Evolutionary conservation across 768 basidiomycete genomes (phyloP).

Genomic region (Russula sp.): DNA sequence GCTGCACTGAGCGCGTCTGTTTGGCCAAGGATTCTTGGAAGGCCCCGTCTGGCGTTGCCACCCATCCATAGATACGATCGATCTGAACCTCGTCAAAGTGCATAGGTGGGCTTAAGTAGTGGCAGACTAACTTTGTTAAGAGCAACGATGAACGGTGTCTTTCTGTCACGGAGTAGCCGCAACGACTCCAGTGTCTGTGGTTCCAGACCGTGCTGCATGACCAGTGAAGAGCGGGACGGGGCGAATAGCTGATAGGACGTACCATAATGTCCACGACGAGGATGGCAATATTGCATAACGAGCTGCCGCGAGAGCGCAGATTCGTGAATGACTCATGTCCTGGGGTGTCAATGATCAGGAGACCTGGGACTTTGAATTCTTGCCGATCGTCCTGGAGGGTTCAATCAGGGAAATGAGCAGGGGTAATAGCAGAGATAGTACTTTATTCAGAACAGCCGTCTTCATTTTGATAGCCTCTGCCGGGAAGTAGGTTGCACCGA

Average conservation of each 20-base stretch:
- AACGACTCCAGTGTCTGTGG: slow-evolving; percentile 97
- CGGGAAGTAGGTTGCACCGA: slow-evolving; percentile 99
- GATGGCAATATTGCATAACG: slow-evolving; percentile 97
- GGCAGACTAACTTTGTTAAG: slow-evolving; percentile 68
- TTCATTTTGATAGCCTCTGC: slow-evolving; percentile 90
- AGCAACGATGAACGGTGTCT: slow-evolving; percentile 98
- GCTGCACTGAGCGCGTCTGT: slow-evolving; percentile 71
- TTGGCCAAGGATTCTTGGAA: slow-evolving; percentile 87
- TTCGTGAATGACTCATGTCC: slow-evolving; percentile 99
- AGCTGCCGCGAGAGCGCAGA: slow-evolving; percentile 89
- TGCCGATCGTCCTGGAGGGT: slow-evolving; percentile 57
- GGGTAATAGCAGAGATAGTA: slow-evolving; percentile 28
- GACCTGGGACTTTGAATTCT: slow-evolving; percentile 96
- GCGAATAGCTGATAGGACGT: slow-evolving; percentile 25
- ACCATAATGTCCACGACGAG: slow-evolving; percentile 99
- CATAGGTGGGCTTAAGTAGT: background rate
- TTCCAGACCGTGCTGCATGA: slow-evolving; percentile 82
- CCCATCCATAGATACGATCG: slow-evolving; percentile 96
- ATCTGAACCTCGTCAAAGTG: slow-evolving; percentile 49
- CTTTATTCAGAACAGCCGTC: slow-evolving; percentile 90
- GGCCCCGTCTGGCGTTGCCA: slow-evolving; percentile 82
- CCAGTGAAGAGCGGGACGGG: background rate
- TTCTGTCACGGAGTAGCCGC: slow-evolving; percentile 81
- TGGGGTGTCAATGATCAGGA: slow-evolving; percentile 95
- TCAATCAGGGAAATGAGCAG: slow-evolving; percentile 4